Evolutionary conservation across 2,329 filamentous ascomycete genomes (phyloP).

Genomic region (Boeremia exigua): DNA sequence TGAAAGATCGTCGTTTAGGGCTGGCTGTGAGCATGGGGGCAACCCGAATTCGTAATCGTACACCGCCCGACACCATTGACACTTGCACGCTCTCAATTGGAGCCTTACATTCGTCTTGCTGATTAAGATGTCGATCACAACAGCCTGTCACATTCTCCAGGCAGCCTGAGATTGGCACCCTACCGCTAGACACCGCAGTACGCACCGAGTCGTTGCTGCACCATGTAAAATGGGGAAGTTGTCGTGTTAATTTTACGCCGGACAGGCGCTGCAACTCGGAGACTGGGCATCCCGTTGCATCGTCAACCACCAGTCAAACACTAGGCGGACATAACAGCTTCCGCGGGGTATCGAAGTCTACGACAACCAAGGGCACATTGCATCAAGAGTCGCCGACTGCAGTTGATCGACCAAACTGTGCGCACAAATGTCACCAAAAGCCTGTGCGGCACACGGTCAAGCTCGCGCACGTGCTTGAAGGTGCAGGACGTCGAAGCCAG

Average conservation of each 20-base stretch:
- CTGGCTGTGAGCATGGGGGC: constrained; percentile 26
- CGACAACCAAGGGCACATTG: neutral
- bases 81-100: constrained; percentile 26
- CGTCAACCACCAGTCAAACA: neutral
- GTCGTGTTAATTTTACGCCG: neutral
- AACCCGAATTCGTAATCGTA: constrained; percentile 22
- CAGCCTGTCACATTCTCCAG: constrained; percentile 14
- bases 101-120: constrained; percentile 3
- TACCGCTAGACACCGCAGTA: neutral
- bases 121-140: constrained; percentile 20
- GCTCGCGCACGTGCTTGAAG: neutral
- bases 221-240: constrained; percentile 1
- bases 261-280: neutral
- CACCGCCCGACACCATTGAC: constrained; percentile 10
- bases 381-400: constrained; percentile 3
- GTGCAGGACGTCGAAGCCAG: neutral
- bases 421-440: neutral
- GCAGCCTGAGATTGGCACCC: constrained; percentile 12
- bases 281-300: neutral
- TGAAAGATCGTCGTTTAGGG: constrained; percentile 26
- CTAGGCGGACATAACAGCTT: constrained; percentile 1
- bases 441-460: neutral
- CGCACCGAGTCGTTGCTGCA: neutral
- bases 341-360: neutral
- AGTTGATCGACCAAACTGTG: neutral